These are phyloP conservation scores for Raddia guianensis DNA, from an alignment of 176 grass and related monocot species.

Conservation along the genomic window DNA sequence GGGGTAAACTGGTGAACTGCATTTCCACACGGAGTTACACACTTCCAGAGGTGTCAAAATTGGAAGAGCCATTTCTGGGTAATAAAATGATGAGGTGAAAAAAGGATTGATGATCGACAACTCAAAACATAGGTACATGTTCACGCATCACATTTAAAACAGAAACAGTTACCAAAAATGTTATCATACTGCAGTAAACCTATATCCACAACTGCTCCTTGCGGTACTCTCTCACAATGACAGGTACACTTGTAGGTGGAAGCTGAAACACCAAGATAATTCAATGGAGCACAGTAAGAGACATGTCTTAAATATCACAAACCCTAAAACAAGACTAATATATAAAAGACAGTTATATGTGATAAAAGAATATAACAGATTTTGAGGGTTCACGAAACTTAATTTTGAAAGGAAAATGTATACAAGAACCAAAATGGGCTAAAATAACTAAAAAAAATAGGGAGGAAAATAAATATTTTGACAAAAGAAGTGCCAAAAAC, in stretches of 20 bases:
- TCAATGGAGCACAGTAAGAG: slow-evolving; percentile 21
- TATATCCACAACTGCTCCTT: slow-evolving; percentile 90
- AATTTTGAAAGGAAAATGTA: background rate
- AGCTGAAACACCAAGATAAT: slow-evolving; percentile 54
- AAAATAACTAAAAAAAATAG: background rate
- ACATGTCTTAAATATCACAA: slow-evolving; percentile 24
- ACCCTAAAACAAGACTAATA: background rate
- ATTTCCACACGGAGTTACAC: slow-evolving; percentile 39
- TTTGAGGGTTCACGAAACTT: background rate
- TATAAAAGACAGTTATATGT: too few species aligned
- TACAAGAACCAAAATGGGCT: background rate
- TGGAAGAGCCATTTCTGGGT: slow-evolving; percentile 23
- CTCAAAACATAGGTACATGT: slow-evolving; percentile 33
- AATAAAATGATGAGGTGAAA: slow-evolving; percentile 33
- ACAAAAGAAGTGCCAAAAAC: background rate
- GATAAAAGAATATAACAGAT: background rate
- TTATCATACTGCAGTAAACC: slow-evolving; percentile 29
- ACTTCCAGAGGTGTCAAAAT: slow-evolving; percentile 39
- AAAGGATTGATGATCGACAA: slow-evolving; percentile 28
- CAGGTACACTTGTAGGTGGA: slow-evolving; percentile 78
- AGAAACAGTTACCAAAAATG: slow-evolving; percentile 44
- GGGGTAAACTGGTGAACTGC: slow-evolving; percentile 18
- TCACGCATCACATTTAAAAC: slow-evolving; percentile 10
- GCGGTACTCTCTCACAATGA: slow-evolving; percentile 78
- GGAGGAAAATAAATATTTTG: background rate